Base-by-base conservation (phyloP, 2,329 filamentous ascomycete genomes). In the Fusarium praegraminearum region DNA sequence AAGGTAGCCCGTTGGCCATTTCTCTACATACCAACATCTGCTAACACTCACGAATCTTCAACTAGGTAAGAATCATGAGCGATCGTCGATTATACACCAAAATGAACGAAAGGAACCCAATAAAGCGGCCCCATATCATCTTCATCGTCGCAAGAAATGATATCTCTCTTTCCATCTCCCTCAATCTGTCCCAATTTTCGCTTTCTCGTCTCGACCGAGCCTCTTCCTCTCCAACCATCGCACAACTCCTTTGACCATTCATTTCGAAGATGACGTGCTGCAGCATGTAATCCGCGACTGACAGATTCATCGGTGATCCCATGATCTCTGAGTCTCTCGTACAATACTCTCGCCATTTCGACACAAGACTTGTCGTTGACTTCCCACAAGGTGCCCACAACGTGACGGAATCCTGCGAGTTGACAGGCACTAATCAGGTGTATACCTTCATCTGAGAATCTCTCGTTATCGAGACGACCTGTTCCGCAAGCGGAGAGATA, bases 351-450 rank as follows among this genome's bases (percentile, higher is more conserved):
- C n/a, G n/a, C 59, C 32, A 15, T 32, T n/a, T 61, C 24, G 12
- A 55, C 49, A 7, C 56, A 63, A 2, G 38, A 20, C 8, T 54
- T 16, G 8, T 63, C 60, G 2, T 30, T 32, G 0, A 63, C 60
- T 15, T 43, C 32, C 60, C 56, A 63, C 2, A 63, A 3, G 0
- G 60, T 55, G 3, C 60, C 57, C 2, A 61, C 16, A 2, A 63
- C 47, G 9, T 65, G 58, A 0, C 58, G n/a, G 0, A 65, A 57
- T 0, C 62, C 51, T 7, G 51, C 47, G 5, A 63, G 3, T 20
- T 61, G 56, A 0, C 49, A 63, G 3, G 60, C 47, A n/a, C 49
- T 49, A 16, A 61, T 61, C 2, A 54, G 36, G 43, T 63, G 47
- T 3, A 61, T 61, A 3, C 56, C 45, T 11, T 63, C 60, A 6